Percentiles rank a stretch among this genome's conserved stretches.
Conservation (phyloP, 768 basidiomycete genomes). For the Boletus edulis region DNA sequence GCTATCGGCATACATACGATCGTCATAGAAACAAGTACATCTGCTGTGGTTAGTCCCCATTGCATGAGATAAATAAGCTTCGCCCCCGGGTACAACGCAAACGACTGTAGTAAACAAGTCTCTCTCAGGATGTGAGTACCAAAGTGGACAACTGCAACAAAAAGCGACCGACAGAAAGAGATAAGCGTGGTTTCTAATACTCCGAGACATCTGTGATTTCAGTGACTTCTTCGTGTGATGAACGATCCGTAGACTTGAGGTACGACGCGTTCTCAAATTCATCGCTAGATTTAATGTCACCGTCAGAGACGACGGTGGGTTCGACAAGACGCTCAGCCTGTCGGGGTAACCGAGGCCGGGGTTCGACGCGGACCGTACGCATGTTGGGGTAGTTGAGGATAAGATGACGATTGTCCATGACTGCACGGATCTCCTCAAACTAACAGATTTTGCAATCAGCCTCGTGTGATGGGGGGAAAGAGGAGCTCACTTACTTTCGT, state of each 20-base stretch:
- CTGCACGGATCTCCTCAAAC: slow-evolving; percentile 74
- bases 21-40: slow-evolving; percentile 5
- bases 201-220: slow-evolving; percentile 30
- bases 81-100: slow-evolving; percentile 7
- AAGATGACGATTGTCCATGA: slow-evolving; percentile 60
- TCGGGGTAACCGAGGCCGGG: slow-evolving; percentile 22
- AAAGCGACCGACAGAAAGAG: background rate
- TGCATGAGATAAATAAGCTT: slow-evolving; percentile 22
- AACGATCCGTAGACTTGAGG: slow-evolving; percentile 24
- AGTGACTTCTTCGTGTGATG: slow-evolving; percentile 23
- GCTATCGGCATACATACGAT: background rate
- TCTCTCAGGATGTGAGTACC: slow-evolving; percentile 7
- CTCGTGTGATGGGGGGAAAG: background rate
- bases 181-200: slow-evolving; percentile 22
- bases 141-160: slow-evolving; percentile 6
- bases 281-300: slow-evolving; percentile 28
- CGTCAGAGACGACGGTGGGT: slow-evolving; percentile 32
- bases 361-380: slow-evolving; percentile 35
- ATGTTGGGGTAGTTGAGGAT: slow-evolving; percentile 61
- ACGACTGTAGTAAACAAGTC: slow-evolving; percentile 17
- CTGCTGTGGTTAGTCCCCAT: slow-evolving; percentile 4
- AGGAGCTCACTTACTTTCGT: slow-evolving; percentile 50
- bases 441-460: slow-evolving; percentile 22
- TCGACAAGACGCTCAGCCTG: slow-evolving; percentile 31
- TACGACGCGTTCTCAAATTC: slow-evolving; percentile 26